phyloP scores from a whole-genome alignment of 1,284 basidiomycete species.

The Cryptococcus neoformans region DNA sequence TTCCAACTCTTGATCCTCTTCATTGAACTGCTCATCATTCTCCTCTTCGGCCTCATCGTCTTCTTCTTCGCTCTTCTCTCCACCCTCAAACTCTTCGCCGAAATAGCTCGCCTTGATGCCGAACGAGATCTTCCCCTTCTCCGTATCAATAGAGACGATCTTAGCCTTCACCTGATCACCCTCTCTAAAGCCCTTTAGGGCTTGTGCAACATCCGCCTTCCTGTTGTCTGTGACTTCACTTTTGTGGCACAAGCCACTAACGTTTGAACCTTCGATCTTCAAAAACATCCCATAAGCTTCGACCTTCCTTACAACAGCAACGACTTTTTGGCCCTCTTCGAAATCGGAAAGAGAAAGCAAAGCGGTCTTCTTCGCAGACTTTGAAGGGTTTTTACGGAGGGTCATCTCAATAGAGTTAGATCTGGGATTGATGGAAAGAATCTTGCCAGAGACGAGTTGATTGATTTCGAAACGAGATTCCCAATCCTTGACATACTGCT shows the following conservation, averaged over 20 bases:
- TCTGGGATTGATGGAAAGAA: conserved; percentile 64
- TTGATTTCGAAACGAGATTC: conserved; percentile 73
- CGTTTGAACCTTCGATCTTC: conserved; percentile 73
- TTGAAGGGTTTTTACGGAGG: conserved; percentile 59
- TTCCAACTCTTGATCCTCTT: conserved; percentile 20
- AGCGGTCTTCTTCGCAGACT: conserved; percentile 48
- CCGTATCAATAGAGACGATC: conserved; percentile 66
- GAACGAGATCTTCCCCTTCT: conserved; percentile 77
- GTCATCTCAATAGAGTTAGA: conserved; percentile 83
- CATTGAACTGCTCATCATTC: conserved; percentile 50
- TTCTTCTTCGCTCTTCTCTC: conserved; percentile 41
- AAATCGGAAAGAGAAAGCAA: conserved; percentile 57
- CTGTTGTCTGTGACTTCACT: conserved; percentile 86
- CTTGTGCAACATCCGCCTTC: conserved; percentile 69
- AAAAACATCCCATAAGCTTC: conserved; percentile 93
- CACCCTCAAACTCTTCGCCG: conserved; percentile 41
- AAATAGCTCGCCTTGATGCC: conserved; percentile 91
- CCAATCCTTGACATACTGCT: conserved; percentile 92
- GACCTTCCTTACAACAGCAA: conserved; percentile 69
- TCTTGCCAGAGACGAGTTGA: conserved; percentile 81
- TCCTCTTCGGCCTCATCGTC: conserved; percentile 50
- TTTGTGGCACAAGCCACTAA: conserved; percentile 92
- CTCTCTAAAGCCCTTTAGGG: conserved; percentile 76
- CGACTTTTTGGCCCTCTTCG: conserved; percentile 68
- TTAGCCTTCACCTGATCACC: conserved; percentile 83